phyloP scores from a whole-genome alignment of 495 filamentous ascomycete genomes.

The Xylaria acuta region DNA sequence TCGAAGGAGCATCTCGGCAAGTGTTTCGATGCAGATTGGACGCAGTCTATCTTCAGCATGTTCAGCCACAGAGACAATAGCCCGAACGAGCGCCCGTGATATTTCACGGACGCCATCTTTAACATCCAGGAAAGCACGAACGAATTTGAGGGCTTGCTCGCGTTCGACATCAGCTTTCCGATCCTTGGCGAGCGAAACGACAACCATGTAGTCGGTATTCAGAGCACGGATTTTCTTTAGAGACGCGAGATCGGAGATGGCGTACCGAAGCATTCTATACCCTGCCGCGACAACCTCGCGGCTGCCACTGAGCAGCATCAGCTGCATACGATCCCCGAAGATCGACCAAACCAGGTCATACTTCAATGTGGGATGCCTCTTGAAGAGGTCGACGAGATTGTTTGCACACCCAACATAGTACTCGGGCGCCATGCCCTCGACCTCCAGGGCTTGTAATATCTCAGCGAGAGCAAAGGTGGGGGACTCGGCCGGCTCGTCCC shows the following conservation, averaged over 20 bases:
- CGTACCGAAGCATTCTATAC: constrained; percentile 91
- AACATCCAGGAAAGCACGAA: constrained; percentile 92
- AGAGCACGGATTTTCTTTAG: constrained; percentile 84
- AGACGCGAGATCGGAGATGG: constrained; percentile 89
- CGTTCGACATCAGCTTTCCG: constrained; percentile 94
- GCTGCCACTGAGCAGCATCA: constrained; percentile 92
- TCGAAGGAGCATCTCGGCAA: constrained; percentile 88
- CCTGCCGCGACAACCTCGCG: constrained; percentile 94
- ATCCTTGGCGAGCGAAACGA: constrained; percentile 89
- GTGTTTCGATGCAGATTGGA: constrained; percentile 87
- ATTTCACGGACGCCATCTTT: constrained; percentile 91
- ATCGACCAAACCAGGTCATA: constrained; percentile 95
- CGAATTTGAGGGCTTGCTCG: constrained; percentile 96
- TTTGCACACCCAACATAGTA: constrained; percentile 95
- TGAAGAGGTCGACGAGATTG: constrained; percentile 89
- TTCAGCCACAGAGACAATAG: constrained; percentile 89
- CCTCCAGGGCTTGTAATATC: constrained; percentile 83
- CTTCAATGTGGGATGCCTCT: constrained; percentile 88
- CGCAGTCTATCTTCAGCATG: constrained; percentile 79
- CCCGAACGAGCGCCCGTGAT: constrained; percentile 81
- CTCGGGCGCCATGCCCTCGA: constrained; percentile 84
- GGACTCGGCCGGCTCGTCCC: constrained; percentile 78
- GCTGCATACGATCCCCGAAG: constrained; percentile 90
- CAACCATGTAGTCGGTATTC: constrained; percentile 91
- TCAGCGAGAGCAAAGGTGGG: constrained; percentile 90